Evolutionary conservation across 257 asterid species (phyloP).

Genomic region (Osmanthus fragrans): DNA sequence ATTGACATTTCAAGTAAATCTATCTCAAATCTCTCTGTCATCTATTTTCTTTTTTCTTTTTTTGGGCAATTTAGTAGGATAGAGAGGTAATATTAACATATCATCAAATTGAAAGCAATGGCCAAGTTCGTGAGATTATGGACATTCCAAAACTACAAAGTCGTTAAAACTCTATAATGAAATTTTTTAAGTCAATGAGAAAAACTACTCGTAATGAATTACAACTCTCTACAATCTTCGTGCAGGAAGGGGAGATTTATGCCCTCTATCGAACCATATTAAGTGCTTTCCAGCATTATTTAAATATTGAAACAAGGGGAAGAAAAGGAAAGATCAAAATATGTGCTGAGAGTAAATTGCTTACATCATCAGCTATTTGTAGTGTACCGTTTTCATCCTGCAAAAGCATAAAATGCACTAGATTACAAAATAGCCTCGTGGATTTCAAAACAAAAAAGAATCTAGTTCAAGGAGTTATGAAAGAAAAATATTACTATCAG

Average conservation of each 20-base stretch:
- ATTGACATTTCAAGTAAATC: neutral
- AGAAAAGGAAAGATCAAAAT: neutral
- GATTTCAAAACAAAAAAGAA: constrained; percentile 1
- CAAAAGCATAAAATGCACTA: constrained; percentile 22
- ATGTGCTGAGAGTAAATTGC: constrained; percentile 24
- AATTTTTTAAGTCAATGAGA: neutral
- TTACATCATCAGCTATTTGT: constrained; percentile 95
- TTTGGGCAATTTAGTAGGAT: neutral
- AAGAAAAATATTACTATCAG: constrained; percentile 7
- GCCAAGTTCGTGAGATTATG: neutral
- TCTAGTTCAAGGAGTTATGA: neutral
- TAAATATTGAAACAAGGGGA: neutral
- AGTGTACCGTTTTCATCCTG: constrained; percentile 75
- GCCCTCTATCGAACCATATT: neutral
- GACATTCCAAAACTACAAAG: neutral
- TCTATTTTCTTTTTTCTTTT: neutral
- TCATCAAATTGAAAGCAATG: neutral
- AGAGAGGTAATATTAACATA: neutral
- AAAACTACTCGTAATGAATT: neutral
- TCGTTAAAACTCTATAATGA: neutral
- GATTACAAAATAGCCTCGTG: neutral
- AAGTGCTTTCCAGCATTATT: constrained; percentile 6
- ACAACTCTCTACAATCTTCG: constrained; percentile 8
- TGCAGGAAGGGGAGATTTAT: neutral
- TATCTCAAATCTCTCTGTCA: neutral